Evolutionary conservation across 1,284 basidiomycete genomes (phyloP).

Genomic region (Dichomitus squalens): DNA sequence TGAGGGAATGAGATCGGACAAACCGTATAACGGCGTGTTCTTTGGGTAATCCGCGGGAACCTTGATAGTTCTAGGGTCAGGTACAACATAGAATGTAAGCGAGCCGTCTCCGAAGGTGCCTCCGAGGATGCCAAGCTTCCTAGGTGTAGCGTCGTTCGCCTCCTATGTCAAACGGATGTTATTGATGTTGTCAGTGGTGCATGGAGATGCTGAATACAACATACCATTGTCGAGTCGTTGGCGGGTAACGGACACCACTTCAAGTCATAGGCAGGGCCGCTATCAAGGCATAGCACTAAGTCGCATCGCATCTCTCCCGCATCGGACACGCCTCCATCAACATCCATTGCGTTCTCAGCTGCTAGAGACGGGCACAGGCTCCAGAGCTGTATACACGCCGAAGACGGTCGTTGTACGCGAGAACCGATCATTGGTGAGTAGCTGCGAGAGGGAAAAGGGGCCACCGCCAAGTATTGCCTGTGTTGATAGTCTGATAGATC

Average conservation of each 20-base stretch:
- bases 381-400: constrained; percentile 78
- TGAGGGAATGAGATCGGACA: background rate
- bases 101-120: constrained; percentile 86
- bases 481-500: constrained; percentile 47
- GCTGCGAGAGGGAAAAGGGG: constrained; percentile 64
- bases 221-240: constrained; percentile 49
- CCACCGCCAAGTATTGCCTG: constrained; percentile 83
- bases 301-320: constrained; percentile 62
- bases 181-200: background rate
- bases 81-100: constrained; percentile 73
- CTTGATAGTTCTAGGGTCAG: constrained; percentile 65
- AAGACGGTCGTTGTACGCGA: constrained; percentile 50
- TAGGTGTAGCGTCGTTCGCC: constrained; percentile 15
- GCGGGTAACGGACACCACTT: constrained; percentile 90
- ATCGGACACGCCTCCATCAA: constrained; percentile 14
- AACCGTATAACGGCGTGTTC: constrained; percentile 33
- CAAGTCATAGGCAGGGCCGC: constrained; percentile 73
- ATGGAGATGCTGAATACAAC: background rate
- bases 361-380: constrained; percentile 29
- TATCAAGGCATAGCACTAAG: constrained; percentile 76
- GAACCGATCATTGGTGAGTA: constrained; percentile 65
- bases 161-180: no score
- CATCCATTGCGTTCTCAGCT: constrained; percentile 25
- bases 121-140: constrained; percentile 80
- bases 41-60: constrained; percentile 7